Base-by-base conservation (phyloP, 2,329 filamentous ascomycete genomes). In the Anisogramma anomala region DNA sequence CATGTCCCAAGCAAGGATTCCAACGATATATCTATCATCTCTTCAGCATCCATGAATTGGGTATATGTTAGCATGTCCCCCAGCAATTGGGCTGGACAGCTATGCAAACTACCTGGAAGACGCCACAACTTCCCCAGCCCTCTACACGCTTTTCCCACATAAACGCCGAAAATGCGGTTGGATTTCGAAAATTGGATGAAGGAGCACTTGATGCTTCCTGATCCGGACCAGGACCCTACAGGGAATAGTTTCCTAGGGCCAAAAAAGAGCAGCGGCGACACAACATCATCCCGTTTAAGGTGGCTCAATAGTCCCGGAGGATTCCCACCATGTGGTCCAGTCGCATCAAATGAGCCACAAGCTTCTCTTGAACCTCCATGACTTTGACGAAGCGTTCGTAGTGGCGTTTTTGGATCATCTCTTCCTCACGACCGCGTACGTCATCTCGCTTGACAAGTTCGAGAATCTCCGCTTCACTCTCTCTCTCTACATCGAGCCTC, bases 311-410 rank as follows among this genome's bases (percentile, higher is more conserved):
- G 57, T 98, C 91, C 48, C 84, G 72, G 51, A 96, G 71, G 10
- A 91, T 72, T 19, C 82, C 82, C 34, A 96, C 79, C 50, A 94
- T 68, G 39, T 91, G 82, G 62, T 98, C 91, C 50, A 94, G 68
- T 46, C 85, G 73, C 57, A 75, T 75, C 9, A 95, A 69, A 61
- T 95, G 86, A 1, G 78, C 77, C 26, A 93, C 65, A 28, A 98
- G 66, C 64, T 81, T 81, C 53, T 81, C 77, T 55, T 82, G 75
- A 46, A 87, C 66, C 27, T 74, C 74, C 17, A 37, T 40, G n/a
- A 48, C 44, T 25, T 39, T 38, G 48, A 80, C 65, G 53, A 77
- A 73, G 33, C 61, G 61, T 42, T 74, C 73, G 56, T 85, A 74
- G 55, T 95, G 85, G 39, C 77, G 76, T 26, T 77, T 72, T 22